These are phyloP conservation scores for Geosmithia putterillii DNA, from an alignment of 2,329 filamentous ascomycete species.

Conservation along the genomic window DNA sequence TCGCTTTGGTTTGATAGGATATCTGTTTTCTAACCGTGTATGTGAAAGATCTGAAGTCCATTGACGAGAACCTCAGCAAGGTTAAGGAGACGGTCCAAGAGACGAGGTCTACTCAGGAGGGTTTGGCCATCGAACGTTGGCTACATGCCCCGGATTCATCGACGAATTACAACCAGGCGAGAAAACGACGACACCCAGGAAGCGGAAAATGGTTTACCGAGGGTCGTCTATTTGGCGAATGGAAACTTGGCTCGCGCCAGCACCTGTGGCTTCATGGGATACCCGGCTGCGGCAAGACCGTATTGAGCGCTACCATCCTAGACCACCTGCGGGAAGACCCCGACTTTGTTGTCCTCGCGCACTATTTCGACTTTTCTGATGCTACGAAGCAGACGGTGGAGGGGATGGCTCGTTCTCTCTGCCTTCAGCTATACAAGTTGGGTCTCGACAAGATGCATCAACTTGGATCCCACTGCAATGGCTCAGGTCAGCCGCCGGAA, in stretches of 20 bases:
- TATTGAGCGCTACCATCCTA: conserved; percentile 2
- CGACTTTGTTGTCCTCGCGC: not conserved
- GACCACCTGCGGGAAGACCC: not conserved
- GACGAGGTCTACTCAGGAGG: not conserved
- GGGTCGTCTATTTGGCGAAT: not conserved
- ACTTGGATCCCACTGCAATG: not conserved
- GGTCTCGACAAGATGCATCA: not conserved
- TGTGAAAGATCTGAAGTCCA: not conserved
- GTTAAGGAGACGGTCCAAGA: not conserved
- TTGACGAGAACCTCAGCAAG: not conserved
- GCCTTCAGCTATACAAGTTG: conserved; percentile 1
- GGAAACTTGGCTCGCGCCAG: not conserved
- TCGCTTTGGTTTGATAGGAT: not conserved
- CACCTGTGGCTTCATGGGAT: conserved; percentile 2
- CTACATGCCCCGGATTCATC: not conserved
- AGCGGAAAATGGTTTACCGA: conserved; percentile 2
- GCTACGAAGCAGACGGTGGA: not conserved
- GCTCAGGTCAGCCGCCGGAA: not conserved
- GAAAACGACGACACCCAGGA: not conserved
- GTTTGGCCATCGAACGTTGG: not conserved
- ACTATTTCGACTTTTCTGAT: conserved; percentile 2
- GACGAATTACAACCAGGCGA: conserved; percentile 1
- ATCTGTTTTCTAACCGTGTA: too few species aligned
- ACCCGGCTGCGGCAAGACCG: conserved; percentile 1
- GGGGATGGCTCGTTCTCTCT: not conserved